A percentile compares a stretch with the other conserved stretches of the same genome.
phyloP scores from a whole-genome alignment of 345 rosid genomes.

The Eucalyptus urophylla region DNA sequence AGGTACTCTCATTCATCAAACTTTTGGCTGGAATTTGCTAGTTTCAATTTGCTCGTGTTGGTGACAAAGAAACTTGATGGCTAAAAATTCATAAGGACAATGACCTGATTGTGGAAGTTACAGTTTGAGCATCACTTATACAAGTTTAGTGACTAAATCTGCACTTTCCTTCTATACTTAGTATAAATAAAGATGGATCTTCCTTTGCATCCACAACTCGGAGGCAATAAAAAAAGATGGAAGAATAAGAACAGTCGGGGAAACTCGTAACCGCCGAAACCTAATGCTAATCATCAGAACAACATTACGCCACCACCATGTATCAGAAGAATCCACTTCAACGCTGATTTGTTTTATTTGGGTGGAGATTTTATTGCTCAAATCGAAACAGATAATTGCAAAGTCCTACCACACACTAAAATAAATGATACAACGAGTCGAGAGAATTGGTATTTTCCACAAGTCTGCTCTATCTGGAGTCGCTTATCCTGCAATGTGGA shows the following conservation, averaged over 20 bases:
- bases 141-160: not conserved
- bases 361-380: not conserved
- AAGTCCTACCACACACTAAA: not conserved
- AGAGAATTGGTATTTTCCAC: not conserved
- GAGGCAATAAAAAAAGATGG: not conserved
- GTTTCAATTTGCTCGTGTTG: not conserved
- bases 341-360: not conserved
- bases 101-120: not conserved
- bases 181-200: not conserved
- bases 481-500: slow-evolving; percentile 4
- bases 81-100: not conserved
- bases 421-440: not conserved
- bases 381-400: not conserved
- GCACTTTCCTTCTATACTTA: not conserved
- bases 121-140: not conserved
- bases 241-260: not conserved
- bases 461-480: not conserved
- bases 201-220: not conserved
- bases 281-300: not conserved
- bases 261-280: not conserved
- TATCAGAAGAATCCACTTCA: not conserved
- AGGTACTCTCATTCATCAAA: not conserved
- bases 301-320: not conserved
- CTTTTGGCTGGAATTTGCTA: not conserved
- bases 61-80: not conserved